phyloP scores from a whole-genome alignment of 2,329 filamentous ascomycete species.

The Helminthosporium solani region DNA sequence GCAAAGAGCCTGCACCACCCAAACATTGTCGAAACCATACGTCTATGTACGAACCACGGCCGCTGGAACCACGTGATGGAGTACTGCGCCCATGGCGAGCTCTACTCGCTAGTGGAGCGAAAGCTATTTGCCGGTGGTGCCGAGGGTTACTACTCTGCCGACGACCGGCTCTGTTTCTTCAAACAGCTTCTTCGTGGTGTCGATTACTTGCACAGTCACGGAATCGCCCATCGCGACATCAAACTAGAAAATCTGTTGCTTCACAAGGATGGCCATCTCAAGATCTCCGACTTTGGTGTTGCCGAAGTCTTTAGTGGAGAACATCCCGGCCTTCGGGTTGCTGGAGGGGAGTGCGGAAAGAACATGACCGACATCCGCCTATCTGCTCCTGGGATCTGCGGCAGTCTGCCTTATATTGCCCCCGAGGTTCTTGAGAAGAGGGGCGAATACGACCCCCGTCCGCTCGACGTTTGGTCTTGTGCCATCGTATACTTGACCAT shows the following conservation, averaged over 20 bases:
- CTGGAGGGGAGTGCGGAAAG: slow-evolving; percentile 71
- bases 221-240: slow-evolving; percentile 87
- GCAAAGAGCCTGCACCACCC: slow-evolving; percentile 82
- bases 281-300: slow-evolving; percentile 90
- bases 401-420: slow-evolving; percentile 82
- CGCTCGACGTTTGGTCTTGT: slow-evolving; percentile 82
- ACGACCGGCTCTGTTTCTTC: slow-evolving; percentile 80
- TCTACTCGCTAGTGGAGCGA: slow-evolving; percentile 71
- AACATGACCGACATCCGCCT: slow-evolving; percentile 70
- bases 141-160: slow-evolving; percentile 58
- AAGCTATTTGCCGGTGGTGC: slow-evolving; percentile 50
- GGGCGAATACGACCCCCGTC: slow-evolving; percentile 69
- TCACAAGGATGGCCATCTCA: slow-evolving; percentile 75
- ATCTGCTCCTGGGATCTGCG: slow-evolving; percentile 78
- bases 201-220: slow-evolving; percentile 76
- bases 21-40: slow-evolving; percentile 80
- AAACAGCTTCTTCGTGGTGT: slow-evolving; percentile 85
- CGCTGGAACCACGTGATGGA: slow-evolving; percentile 94
- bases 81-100: slow-evolving; percentile 78
- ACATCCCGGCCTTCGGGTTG: slow-evolving; percentile 74
- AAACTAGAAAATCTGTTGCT: slow-evolving; percentile 86
- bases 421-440: slow-evolving; percentile 77
- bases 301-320: slow-evolving; percentile 82
- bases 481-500: slow-evolving; percentile 81
- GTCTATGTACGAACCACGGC: slow-evolving; percentile 69